These are phyloP conservation scores for Knufia fluminis DNA, from an alignment of 2,329 filamentous ascomycete genomes.

Conservation along the genomic window DNA sequence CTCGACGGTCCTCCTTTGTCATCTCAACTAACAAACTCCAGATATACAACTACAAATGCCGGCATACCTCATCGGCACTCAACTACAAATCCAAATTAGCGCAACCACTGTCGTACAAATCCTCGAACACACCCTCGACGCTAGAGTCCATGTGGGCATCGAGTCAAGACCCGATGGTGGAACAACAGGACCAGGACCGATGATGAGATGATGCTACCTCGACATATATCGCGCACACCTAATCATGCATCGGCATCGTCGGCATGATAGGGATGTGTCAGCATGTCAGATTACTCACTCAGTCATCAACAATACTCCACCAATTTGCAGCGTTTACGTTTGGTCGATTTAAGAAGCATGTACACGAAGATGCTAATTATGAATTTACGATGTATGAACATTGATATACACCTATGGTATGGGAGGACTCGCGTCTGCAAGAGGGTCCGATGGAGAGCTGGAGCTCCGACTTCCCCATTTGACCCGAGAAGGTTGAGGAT, in stretches of 20 bases:
- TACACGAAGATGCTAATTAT: neutral
- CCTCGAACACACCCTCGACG: neutral
- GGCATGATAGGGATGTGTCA: neutral
- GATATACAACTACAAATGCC: constrained; percentile 24
- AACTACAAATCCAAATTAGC: constrained; percentile 8
- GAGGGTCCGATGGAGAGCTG: too few species aligned
- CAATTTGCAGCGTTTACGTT: constrained; percentile 1
- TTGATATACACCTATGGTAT: neutral
- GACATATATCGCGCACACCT: neutral
- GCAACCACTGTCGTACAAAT: constrained; percentile 1
- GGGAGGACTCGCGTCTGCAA: neutral
- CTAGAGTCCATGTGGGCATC: constrained; percentile 6
- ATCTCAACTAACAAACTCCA: constrained; percentile 12
- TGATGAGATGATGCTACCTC: too few species aligned
- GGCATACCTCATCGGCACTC: constrained; percentile 27
- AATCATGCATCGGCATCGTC: neutral
- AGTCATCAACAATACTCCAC: neutral
- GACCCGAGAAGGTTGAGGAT: too few species aligned
- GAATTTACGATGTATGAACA: neutral
- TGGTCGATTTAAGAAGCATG: neutral
- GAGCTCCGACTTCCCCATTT: too few species aligned
- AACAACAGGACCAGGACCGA: neutral
- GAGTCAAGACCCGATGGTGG: constrained; percentile 1
- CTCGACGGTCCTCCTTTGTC: constrained; percentile 2
- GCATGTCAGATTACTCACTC: neutral